These are phyloP conservation scores for Galerina sulciceps DNA, from an alignment of 768 basidiomycete genomes.

Conservation along the genomic window DNA sequence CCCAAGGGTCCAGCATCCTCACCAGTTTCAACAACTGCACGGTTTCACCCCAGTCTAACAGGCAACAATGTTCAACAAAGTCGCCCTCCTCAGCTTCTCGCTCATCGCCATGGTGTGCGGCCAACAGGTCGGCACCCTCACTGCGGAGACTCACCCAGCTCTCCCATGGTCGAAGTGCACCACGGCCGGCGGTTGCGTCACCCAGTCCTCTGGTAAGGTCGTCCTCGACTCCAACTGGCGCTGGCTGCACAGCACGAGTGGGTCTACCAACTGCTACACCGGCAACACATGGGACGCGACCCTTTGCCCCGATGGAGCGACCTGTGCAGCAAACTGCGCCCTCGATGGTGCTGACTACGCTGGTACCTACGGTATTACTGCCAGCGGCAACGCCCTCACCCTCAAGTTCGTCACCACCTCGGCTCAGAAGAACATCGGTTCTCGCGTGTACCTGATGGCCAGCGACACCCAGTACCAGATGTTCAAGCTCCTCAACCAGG, in stretches of 20 bases:
- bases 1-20: conserved; percentile 4
- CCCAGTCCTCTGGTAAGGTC: conserved; percentile 37
- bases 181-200: conserved; percentile 42
- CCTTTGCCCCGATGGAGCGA: conserved; percentile 51
- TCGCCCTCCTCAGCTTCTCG: conserved; percentile 43
- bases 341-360: conserved; percentile 52
- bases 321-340: conserved; percentile 49
- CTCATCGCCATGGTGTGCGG: conserved; percentile 46
- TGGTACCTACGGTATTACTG: conserved; percentile 57
- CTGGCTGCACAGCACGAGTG: conserved; percentile 46
- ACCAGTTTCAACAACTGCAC: conserved; percentile 25
- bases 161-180: conserved; percentile 53
- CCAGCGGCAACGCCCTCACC: conserved; percentile 47
- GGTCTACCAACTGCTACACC: conserved; percentile 53
- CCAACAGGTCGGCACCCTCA: conserved; percentile 58
- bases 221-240: conserved; percentile 64
- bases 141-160: conserved; percentile 52
- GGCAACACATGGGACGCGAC: conserved; percentile 58
- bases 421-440: conserved; percentile 42
- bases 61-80: conserved; percentile 41
- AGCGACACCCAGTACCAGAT: conserved; percentile 47
- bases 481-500: conserved; percentile 54
- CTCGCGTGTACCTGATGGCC: conserved; percentile 55
- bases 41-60: conserved; percentile 17
- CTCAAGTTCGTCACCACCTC: conserved; percentile 51